Conservation (phyloP, 2,329 filamentous ascomycete species). For the Hypomyces rosellus region DNA sequence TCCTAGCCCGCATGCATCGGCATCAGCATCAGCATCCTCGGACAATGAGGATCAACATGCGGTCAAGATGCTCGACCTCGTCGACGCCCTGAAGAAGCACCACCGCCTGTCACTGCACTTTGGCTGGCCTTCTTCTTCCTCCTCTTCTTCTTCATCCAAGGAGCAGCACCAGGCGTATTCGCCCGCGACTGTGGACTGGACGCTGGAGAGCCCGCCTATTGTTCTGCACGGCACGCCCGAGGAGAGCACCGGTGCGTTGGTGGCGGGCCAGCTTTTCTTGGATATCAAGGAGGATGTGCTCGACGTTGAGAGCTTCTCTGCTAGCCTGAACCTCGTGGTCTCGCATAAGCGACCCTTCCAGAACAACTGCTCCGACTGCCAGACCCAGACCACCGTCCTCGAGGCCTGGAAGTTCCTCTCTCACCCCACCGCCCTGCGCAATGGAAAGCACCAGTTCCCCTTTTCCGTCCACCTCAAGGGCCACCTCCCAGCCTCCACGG, state of each 20-base stretch:
- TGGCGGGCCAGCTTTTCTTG: conserved; percentile 77
- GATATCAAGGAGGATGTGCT: conserved; percentile 60
- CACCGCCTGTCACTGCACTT: conserved; percentile 37
- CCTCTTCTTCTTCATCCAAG: conserved; percentile 16
- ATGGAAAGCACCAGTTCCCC: conserved; percentile 68
- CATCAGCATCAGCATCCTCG: conserved; percentile 14
- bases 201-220: conserved; percentile 79
- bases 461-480: conserved; percentile 85
- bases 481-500: conserved; percentile 75
- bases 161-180: conserved; percentile 29
- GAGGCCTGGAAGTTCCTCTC: conserved; percentile 73
- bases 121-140: conserved; percentile 12
- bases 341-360: conserved; percentile 78
- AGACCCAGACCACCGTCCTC: conserved; percentile 63
- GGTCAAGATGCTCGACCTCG: conserved; percentile 34
- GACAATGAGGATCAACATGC: conserved; percentile 30
- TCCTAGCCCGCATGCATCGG: conserved; percentile 26
- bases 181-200: conserved; percentile 44
- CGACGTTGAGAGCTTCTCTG: conserved; percentile 65
- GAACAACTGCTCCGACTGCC: conserved; percentile 71
- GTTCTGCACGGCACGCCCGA: conserved; percentile 73
- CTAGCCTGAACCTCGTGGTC: conserved; percentile 63
- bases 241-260: conserved; percentile 73
- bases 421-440: conserved; percentile 43
- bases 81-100: conserved; percentile 35